Evolutionary conservation across 169 alveolate species (phyloP).

Genomic region (Plasmodium coatneyi): DNA sequence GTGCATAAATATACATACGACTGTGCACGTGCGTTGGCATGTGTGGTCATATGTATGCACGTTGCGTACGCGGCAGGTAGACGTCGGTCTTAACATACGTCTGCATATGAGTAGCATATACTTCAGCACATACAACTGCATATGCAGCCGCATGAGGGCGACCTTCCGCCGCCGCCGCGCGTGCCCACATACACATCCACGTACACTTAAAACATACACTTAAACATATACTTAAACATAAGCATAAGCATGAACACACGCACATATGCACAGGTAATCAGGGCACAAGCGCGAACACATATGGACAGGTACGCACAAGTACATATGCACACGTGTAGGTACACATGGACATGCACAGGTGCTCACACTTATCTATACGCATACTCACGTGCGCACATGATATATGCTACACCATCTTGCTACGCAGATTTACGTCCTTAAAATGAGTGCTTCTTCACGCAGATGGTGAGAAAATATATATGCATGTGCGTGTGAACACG

Average conservation of each 20-base stretch:
- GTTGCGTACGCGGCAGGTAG: neutral
- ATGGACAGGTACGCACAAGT: neutral
- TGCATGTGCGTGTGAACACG: neutral
- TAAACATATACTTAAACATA: neutral
- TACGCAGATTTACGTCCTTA: neutral
- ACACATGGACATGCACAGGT: constrained; percentile 3
- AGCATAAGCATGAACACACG: neutral
- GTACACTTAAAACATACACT: neutral
- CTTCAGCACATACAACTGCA: neutral
- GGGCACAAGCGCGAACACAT: neutral
- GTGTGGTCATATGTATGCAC: neutral
- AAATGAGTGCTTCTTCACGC: neutral
- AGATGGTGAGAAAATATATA: neutral
- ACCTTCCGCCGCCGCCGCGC: neutral
- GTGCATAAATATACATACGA: constrained; percentile 33
- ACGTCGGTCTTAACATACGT: neutral
- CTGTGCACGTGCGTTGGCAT: neutral
- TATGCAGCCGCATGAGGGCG: neutral
- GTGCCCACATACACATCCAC: neutral
- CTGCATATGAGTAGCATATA: neutral
- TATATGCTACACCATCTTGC: neutral
- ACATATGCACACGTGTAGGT: constrained; percentile 13
- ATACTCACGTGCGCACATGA: neutral
- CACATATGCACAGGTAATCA: neutral
- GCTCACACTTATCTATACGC: neutral